Base-by-base conservation (phyloP, 2,329 filamentous ascomycete genomes). In the Nothopassalora personata region DNA sequence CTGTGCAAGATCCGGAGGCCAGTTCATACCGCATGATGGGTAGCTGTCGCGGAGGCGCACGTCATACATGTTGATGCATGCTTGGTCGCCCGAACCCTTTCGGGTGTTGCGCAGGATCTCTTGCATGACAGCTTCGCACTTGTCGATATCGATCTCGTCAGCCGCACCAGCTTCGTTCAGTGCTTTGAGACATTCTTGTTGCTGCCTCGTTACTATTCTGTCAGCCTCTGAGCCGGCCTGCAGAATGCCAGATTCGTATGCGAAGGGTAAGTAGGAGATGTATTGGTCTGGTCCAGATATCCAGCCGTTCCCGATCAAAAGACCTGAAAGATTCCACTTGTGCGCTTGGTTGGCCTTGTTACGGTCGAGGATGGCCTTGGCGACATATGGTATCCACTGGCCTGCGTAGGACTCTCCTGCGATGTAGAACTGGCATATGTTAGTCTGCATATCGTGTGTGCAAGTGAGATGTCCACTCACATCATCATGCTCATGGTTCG, bases 231-330 rank as follows among this genome's bases (percentile, higher is more conserved):
- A 88, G 28, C 83, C 88, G 67, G 86, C 84, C 64, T 86, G 71
- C 43, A 97, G 75, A 19, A 99, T 74, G 9, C 85, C 86, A 69
- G 86, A 85, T 60, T 92, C 83, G 72, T 94, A 91, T 47, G 89
- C 87, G 69, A 85, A 97, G 31, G 86, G 83, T 9, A 97, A 79
- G 71, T 97, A 97, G 0, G 93, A 81, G 31, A 88, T 86, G 73
- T 97, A 99, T 73, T 99, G 94, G 52, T 97, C 90, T 7, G 79
- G 79, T 1, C 93, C 92, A 1, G 92, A 89, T 55, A 99, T 93
- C 94, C 95, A 99, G 43, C 93, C 94, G 72, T 99, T 99, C 56
- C 95, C 95, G 61, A 99, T 97, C 36, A 99, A 74, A 19, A 99
- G 79, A 8, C 93, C 94, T 65, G 87, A 83, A 30, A 99, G 77